These are phyloP conservation scores for Mucor indicus DNA, from an alignment of 371 early-diverging fungal species.

Conservation along the genomic window DNA sequence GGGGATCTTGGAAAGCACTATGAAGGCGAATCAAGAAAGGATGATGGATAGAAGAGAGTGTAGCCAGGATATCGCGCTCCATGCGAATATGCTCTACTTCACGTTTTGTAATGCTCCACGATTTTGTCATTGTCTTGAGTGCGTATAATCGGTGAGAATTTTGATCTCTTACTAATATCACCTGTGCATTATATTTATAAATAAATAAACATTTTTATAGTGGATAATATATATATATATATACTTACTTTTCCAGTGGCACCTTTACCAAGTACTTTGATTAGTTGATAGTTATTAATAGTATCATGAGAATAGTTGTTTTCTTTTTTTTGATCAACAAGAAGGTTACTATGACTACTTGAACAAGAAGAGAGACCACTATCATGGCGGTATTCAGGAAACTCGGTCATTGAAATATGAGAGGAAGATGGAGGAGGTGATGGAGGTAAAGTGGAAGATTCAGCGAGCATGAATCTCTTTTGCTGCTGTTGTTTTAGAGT, in stretches of 20 bases:
- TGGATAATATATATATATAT: too few species aligned
- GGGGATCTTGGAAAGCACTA: conserved; percentile 88
- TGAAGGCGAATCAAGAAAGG: conserved; percentile 94
- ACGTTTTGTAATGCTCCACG: conserved; percentile 78
- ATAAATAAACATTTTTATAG: too few species aligned
- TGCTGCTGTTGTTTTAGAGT: not conserved
- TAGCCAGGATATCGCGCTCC: conserved; percentile 48
- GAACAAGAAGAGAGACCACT: not conserved
- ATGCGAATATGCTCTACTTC: conserved; percentile 72
- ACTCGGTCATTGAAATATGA: conserved; percentile 1
- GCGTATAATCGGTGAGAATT: conserved; percentile 75
- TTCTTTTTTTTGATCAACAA: not conserved
- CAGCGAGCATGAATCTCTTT: not conserved
- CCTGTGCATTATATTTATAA: conserved; percentile 13
- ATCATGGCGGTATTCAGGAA: not conserved
- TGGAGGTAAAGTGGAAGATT: too few species aligned
- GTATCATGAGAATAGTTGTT: not conserved
- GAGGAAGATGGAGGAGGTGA: conserved; percentile 9
- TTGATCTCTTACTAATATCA: conserved; percentile 82
- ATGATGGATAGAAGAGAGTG: conserved; percentile 53
- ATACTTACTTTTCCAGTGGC: conserved; percentile 51
- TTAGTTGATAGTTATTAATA: conserved; percentile 48
- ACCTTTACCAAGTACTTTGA: conserved; percentile 59
- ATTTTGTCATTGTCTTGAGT: conserved; percentile 95
- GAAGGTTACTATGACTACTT: too few species aligned